Evolutionary conservation across 2,329 filamentous ascomycete genomes (phyloP), one percentile per base, ranked within the genome.

Genomic region (Colletotrichum sp.): DNA sequence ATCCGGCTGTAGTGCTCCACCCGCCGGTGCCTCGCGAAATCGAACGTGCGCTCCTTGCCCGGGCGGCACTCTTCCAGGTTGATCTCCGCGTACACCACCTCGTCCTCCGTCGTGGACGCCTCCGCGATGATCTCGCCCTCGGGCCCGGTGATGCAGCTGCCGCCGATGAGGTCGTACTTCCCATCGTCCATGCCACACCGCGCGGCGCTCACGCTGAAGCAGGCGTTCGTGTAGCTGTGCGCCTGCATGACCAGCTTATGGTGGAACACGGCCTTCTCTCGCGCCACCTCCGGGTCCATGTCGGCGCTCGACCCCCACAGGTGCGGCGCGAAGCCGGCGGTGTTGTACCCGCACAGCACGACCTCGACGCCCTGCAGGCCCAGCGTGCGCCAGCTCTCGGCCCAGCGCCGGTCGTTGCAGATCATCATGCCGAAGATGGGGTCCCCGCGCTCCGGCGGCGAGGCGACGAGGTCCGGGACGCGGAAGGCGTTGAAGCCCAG

Each of bases 361-460:
- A 83, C 76, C 67, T 83, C 82, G 3, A 79, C 79, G 65, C 87
- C 88, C 70, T 84, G 80, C 13, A 91, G 82, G 1, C 88, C 88
- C 77, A 89, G 88, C 22, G 83, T 83, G 39, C 89, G 81, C 89
- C 89, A 91, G 1, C 85, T 86, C 78, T 91, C 89, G 2, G 87
- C 84, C 89, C 89, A 91, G 9, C 89, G 83, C 6, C 88, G 81
- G 79, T 90, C 89, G 77, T 90, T 91, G 81, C 89, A 91, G 70
- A 90, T 89, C 79, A 91, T 83, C 88, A 90, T 89, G 25, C 82
- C 89, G 83, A 90, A 64, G 60, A 91, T 89, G 4, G 89, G 86
- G 78, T 91, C 89, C 3, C 87, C 87, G 71, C 84, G 84, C 76
- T 86, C 87, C 34, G 82, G 66, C 2, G 81, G 83, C 56, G 80